These are phyloP conservation scores for Ogataea pini DNA, from an alignment of 805 yeast genomes.

Conservation along the genomic window DNA sequence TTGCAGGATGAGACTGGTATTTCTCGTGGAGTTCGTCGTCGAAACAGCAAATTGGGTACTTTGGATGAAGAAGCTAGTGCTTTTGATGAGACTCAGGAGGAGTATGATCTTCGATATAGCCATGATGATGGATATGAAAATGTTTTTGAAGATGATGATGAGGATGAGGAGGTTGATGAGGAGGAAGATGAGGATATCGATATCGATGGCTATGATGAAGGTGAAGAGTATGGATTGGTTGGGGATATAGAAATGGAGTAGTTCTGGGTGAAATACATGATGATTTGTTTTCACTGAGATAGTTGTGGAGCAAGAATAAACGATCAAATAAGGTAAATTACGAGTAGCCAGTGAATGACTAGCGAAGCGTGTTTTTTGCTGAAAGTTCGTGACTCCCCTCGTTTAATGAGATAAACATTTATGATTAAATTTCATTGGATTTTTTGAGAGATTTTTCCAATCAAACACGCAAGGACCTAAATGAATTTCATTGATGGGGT, in stretches of 20 bases:
- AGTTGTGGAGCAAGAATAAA: too few relatives aligned
- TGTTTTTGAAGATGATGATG: constrained; percentile 41
- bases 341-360: too few relatives aligned
- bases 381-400: too few relatives aligned
- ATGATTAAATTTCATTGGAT: too few relatives aligned
- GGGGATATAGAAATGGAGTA: constrained; percentile 41
- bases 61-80: constrained; percentile 33
- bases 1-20: constrained; percentile 37
- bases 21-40: constrained; percentile 28
- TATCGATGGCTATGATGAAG: too few relatives aligned
- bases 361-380: too few relatives aligned
- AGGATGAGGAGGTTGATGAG: constrained; percentile 33
- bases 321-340: too few relatives aligned
- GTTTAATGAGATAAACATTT: too few relatives aligned
- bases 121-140: constrained; percentile 35
- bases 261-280: neutral
- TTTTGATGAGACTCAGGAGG: constrained; percentile 36
- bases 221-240: constrained; percentile 29
- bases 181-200: constrained; percentile 36
- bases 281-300: too few relatives aligned
- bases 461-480: too few relatives aligned
- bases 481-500: too few relatives aligned
- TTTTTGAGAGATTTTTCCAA: too few relatives aligned
- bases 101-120: constrained; percentile 38
- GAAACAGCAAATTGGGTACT: constrained; percentile 35